These are phyloP conservation scores for Cytospora piceae DNA, from an alignment of 2,329 filamentous ascomycete genomes.

Conservation along the genomic window DNA sequence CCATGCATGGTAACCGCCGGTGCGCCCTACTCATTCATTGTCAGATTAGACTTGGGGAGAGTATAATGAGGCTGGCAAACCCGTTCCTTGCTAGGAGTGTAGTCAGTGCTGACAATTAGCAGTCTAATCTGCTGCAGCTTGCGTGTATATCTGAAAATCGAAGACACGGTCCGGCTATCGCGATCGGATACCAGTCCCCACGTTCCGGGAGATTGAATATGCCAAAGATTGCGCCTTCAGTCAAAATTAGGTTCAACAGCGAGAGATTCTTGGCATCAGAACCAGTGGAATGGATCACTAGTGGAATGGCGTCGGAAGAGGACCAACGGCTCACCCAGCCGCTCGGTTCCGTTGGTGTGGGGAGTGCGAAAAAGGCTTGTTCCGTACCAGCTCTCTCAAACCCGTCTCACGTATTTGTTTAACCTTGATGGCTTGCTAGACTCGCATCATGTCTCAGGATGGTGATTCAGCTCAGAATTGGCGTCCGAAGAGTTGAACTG, in stretches of 20 bases:
- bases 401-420: not conserved
- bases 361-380: conserved; percentile 12
- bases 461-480: conserved; percentile 12
- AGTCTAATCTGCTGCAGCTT: conserved; percentile 13
- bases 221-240: conserved; percentile 1
- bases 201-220: conserved; percentile 18
- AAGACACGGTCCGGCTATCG: conserved; percentile 6
- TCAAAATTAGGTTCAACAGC: not conserved
- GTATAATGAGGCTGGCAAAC: not conserved
- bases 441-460: conserved; percentile 19
- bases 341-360: conserved; percentile 17
- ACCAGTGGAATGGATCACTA: conserved; percentile 29
- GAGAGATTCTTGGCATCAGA: conserved; percentile 20
- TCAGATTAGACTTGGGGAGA: conserved; percentile 7
- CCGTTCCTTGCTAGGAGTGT: conserved; percentile 1
- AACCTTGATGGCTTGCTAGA: conserved; percentile 8
- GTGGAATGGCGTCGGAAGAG: conserved; percentile 15
- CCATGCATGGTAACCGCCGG: conserved; percentile 22
- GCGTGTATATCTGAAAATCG: not conserved
- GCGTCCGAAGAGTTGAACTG: not conserved
- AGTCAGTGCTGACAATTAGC: conserved; percentile 16
- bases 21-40: conserved; percentile 5
- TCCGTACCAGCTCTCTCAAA: conserved; percentile 20
- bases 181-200: conserved; percentile 2
- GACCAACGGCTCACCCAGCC: conserved; percentile 23